Evolutionary conservation across 768 basidiomycete genomes (phyloP), one percentile per base, ranked within the genome.

Genomic region (Kwoniella sp.): DNA sequence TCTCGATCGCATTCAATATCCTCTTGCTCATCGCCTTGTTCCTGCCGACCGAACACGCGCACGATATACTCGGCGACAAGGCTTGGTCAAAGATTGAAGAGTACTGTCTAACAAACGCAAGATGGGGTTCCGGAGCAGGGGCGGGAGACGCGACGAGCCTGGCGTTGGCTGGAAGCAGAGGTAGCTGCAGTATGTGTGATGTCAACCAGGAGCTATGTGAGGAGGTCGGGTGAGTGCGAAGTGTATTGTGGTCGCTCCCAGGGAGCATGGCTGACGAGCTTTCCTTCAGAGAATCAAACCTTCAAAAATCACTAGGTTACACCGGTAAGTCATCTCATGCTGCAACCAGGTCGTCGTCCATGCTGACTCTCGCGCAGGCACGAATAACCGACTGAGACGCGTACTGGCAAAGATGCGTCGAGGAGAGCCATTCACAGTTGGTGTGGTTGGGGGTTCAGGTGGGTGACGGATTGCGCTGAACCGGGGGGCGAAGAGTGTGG

Each of bases 381-480:
- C 72, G 8, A 73, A 73, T 29, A 61, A 64, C 41, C 68, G 74
- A 3, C 53, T 76, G 2, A 45, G 70, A 30, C 52, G 73, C 17
- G 50, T 67, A 1, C 55, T 76, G 3, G 68, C 64, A 0, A 73
- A 69, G 52, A 62, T 71, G 41, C 38, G 59, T 38, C 37, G 58
- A 17, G 75, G 75, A 13, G 55, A 76, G 28, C 65, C 66, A 9
- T 74, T 76, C 65, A 71, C 72, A 8, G 66, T 76, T 13, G 75
- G 67, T 2, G 73, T 76, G 1, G 60, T 76, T 17, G 75, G 75
- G 41, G 75, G 75, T 37, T 76, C 75, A 38, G 74, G 74, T 73
- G 28, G 50, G 72, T 71, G n/a, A n/a, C n/a, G n/a, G n/a, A n/a
- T n/a, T n/a, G n/a, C n/a, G n/a, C n/a, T n/a, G n/a, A n/a, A n/a